Base-by-base conservation (phyloP, 2,329 filamentous ascomycete genomes). In the Alternaria brassicae region DNA sequence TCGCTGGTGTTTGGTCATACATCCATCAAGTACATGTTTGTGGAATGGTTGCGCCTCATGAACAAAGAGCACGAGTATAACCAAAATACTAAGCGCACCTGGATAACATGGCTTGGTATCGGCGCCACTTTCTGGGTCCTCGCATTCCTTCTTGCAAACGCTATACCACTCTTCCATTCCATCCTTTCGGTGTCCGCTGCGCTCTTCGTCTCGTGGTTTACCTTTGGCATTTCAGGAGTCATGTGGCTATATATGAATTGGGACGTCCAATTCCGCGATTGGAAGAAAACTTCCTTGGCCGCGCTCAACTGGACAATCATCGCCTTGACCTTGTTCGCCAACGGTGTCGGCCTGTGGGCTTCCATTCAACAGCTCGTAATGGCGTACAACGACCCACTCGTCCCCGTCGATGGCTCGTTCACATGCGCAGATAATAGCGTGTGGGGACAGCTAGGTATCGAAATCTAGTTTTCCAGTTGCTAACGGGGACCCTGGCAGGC, bases 1-100 rank as follows among this genome's bases (percentile, higher is more conserved):
- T 88, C 87, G 55, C 87, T 90, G 5, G 89, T 91, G 63, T 88
- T 89, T 69, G 87, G 84, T 19, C 85, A 89, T 63, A 85, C 90
- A 2, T 85, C 86, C 5, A 81, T 82, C 49, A 89, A 88, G 69
- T 88, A 88, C 68, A 80, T 89, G 58, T 90, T 88, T 66, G 78
- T 85, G 8, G 85, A 87, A 34, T 72, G 87, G 5, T 88, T 89
- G 76, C 78, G 82, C 19, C 21, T 57, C 15, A 53, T 84, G 13
- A 82, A 59, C 23, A 50, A 25, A 6, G 40, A 48, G 4, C 44
- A 54, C n/a, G 34, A 52, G 10, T 41, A 44, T 15, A 25, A 42
- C 41, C 12, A 40, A 17, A 84, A 71, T 36, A 66, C 57, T 4
- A 44, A 39, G 15, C 58, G 21, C 10, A 57, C 63, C 13, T 80